Percentiles rank a stretch among this genome's conserved stretches.
phyloP scores from a whole-genome alignment of 2,329 filamentous ascomycete species.

The Neonectria faginata region DNA sequence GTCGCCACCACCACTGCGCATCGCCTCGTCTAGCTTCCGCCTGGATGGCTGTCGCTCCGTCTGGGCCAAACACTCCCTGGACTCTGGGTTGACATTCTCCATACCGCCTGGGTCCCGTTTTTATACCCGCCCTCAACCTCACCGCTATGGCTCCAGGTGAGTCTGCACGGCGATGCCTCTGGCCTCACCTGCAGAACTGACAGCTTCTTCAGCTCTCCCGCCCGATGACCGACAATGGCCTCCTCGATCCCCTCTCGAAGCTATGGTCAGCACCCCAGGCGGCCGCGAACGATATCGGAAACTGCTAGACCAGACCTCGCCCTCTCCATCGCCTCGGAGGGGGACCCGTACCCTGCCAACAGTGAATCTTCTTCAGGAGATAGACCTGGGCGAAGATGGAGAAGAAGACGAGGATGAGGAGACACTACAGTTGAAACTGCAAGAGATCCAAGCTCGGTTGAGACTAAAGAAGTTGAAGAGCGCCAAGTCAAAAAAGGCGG shows the following conservation, averaged over 20 bases:
- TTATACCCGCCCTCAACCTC: slow-evolving; percentile 20
- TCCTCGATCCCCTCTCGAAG: slow-evolving; percentile 74
- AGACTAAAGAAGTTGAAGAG: slow-evolving; percentile 89
- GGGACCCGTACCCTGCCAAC: slow-evolving; percentile 40
- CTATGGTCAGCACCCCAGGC: slow-evolving; percentile 75
- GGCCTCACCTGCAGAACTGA: slow-evolving; percentile 29
- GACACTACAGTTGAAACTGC: slow-evolving; percentile 84
- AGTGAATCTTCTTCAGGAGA: slow-evolving; percentile 49
- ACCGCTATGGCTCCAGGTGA: slow-evolving; percentile 46
- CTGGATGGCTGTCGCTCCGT: slow-evolving; percentile 38
- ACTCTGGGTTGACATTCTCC: slow-evolving; percentile 29
- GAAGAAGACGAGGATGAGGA: slow-evolving; percentile 88
- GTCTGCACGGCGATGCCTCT: slow-evolving; percentile 10
- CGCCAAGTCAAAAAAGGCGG: slow-evolving; percentile 46
- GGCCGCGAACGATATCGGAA: slow-evolving; percentile 81
- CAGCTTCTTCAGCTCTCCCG: slow-evolving; percentile 42
- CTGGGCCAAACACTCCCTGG: slow-evolving; percentile 32
- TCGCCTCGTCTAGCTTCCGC: slow-evolving; percentile 1
- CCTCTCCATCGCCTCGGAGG: slow-evolving; percentile 72
- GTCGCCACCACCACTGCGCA: not conserved
- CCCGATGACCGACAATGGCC: slow-evolving; percentile 71
- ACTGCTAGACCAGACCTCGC: slow-evolving; percentile 73
- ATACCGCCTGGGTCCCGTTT: slow-evolving; percentile 33
- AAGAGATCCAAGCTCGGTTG: slow-evolving; percentile 88
- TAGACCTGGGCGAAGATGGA: slow-evolving; percentile 54